A percentile compares a stretch with the other conserved stretches of the same genome.
Evolutionary conservation across 176 grass and related monocot genomes (phyloP).

Genomic region (Typha latifolia): DNA sequence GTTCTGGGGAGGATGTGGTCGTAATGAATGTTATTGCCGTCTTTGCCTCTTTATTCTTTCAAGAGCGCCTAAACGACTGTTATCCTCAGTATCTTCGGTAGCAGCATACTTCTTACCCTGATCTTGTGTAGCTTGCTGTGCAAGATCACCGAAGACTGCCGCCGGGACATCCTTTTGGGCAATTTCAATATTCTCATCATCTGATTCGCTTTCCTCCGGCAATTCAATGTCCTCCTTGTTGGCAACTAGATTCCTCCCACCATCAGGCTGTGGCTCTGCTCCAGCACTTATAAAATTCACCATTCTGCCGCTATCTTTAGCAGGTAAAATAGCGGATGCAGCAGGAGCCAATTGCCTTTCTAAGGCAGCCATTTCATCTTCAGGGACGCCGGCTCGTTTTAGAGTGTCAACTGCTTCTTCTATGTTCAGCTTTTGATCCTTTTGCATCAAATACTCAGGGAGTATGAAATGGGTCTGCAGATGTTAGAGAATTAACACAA

Average conservation of each 20-base stretch:
- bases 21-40: constrained; percentile 33
- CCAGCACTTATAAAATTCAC: constrained; percentile 85
- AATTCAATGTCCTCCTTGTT: constrained; percentile 91
- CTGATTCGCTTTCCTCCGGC: constrained; percentile 58
- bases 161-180: constrained; percentile 53
- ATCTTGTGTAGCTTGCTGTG: constrained; percentile 48
- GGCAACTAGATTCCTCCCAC: constrained; percentile 24
- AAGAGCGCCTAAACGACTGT: constrained; percentile 52
- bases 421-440: constrained; percentile 68
- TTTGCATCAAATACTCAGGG: constrained; percentile 85
- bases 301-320: constrained; percentile 30
- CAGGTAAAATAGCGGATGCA: constrained; percentile 24
- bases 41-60: constrained; percentile 82
- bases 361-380: constrained; percentile 84
- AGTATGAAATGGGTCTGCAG: constrained; percentile 88
- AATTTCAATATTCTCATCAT: constrained; percentile 75
- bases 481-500: constrained; percentile 1
- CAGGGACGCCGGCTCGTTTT: constrained; percentile 54
- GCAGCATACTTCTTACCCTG: constrained; percentile 32
- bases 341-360: constrained; percentile 65
- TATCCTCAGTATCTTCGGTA: constrained; percentile 35
- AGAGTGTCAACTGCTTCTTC: constrained; percentile 84
- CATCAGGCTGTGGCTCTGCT: constrained; percentile 46
- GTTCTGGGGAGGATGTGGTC: neutral
- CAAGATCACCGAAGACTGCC: constrained; percentile 82